Conservation (phyloP, 805 yeast genomes). For the Tanozyma kutaoensis region DNA sequence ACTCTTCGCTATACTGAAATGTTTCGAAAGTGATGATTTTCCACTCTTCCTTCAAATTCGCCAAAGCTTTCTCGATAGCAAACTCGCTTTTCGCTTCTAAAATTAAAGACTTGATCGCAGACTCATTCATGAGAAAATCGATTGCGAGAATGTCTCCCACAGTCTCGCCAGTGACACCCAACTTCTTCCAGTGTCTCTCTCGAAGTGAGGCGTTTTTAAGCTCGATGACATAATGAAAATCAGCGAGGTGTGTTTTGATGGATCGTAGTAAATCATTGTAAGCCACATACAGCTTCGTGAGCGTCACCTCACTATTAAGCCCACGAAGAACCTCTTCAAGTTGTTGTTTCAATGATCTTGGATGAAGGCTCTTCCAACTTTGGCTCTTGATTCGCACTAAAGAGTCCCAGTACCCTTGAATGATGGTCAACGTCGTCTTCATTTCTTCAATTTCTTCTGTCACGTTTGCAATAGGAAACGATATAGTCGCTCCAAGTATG, state of each 20-base stretch:
- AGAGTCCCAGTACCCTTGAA: constrained; percentile 36
- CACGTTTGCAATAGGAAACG: no score
- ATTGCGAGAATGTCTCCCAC: constrained; percentile 54
- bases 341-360: constrained; percentile 28
- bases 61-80: constrained; percentile 44
- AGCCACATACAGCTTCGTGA: constrained; percentile 55
- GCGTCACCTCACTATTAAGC: constrained; percentile 40
- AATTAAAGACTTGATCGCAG: constrained; percentile 32
- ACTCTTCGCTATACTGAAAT: constrained; percentile 37
- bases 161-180: constrained; percentile 26
- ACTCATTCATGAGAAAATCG: constrained; percentile 31
- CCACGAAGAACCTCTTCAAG: constrained; percentile 36
- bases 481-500: no score
- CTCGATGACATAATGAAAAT: constrained; percentile 25
- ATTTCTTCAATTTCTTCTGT: constrained; percentile 45
- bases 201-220: constrained; percentile 45
- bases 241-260: constrained; percentile 27
- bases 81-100: constrained; percentile 64
- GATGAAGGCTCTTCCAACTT: constrained; percentile 37
- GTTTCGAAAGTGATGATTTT: constrained; percentile 31
- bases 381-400: constrained; percentile 27
- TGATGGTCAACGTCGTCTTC: constrained; percentile 48
- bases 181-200: constrained; percentile 52
- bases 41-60: constrained; percentile 46
- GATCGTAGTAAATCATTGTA: constrained; percentile 41